A percentile compares a stretch with the other conserved stretches of the same genome.
Evolutionary conservation across 2,329 filamentous ascomycete species (phyloP).

Genomic region (Ilyonectria robusta): DNA sequence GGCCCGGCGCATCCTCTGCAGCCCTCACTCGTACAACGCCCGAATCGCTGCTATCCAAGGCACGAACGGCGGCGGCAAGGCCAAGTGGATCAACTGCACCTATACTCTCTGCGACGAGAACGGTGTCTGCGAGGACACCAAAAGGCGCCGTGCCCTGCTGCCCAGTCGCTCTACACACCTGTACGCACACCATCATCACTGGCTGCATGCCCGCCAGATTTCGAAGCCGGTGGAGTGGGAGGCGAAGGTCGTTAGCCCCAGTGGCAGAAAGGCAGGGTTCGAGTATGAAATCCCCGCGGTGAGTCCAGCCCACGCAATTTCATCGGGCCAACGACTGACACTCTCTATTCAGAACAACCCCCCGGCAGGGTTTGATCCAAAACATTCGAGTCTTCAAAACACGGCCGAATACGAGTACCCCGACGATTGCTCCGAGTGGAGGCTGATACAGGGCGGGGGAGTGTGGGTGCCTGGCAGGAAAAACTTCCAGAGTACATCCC

Average conservation of each 20-base stretch:
- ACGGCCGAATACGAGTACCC: constrained; percentile 5
- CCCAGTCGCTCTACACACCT: background rate
- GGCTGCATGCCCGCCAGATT: background rate
- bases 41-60: constrained; percentile 5
- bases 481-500: constrained; percentile 3
- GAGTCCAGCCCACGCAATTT: background rate
- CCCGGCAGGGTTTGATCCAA: too few species aligned
- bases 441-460: background rate
- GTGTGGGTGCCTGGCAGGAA: constrained; percentile 1
- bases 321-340: background rate
- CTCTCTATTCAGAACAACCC: background rate
- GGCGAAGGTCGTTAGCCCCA: background rate
- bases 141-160: constrained; percentile 3
- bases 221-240: background rate
- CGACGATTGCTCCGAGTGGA: constrained; percentile 8
- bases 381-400: background rate
- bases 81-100: constrained; percentile 5
- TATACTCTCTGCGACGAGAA: background rate
- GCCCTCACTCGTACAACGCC: constrained; percentile 13
- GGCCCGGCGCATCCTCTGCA: constrained; percentile 5
- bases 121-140: background rate
- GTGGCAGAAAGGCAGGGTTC: background rate
- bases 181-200: constrained; percentile 11
- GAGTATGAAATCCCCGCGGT: constrained; percentile 3
- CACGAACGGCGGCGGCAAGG: background rate